phyloP scores from a whole-genome alignment of 23 red algal genomes.

The Gracilaria gracilis region DNA sequence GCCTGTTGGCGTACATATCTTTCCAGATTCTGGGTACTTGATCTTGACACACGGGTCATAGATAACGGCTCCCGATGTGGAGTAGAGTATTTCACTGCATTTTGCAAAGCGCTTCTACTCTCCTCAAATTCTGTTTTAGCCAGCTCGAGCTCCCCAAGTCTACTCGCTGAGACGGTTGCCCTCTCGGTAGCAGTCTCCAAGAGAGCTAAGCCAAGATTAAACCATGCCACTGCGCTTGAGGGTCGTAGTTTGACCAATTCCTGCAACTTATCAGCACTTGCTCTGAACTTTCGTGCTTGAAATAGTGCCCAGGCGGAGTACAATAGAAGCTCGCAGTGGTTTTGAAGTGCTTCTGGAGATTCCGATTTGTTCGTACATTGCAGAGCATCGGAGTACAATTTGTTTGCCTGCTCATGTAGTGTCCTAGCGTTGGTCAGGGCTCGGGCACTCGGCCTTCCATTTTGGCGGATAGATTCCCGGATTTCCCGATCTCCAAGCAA shows the following conservation, averaged over 20 bases:
- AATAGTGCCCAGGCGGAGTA: conserved; percentile 61
- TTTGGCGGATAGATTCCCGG: conserved; percentile 50
- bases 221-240: conserved; percentile 40
- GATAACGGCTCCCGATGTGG: conserved; percentile 22
- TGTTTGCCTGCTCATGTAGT: conserved; percentile 67
- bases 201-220: conserved; percentile 68
- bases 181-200: conserved; percentile 44
- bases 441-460: conserved; percentile 34
- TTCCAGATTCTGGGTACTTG: conserved; percentile 18
- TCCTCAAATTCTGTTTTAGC: conserved; percentile 71
- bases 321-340: conserved; percentile 53
- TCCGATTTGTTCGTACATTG: background rate
- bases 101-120: conserved; percentile 45
- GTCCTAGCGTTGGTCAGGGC: conserved; percentile 28
- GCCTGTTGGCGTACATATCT: conserved; percentile 61
- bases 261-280: conserved; percentile 41
- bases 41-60: conserved; percentile 17
- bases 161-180: background rate
- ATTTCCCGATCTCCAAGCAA: conserved; percentile 57
- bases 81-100: background rate
- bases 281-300: conserved; percentile 60
- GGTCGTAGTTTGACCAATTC: conserved; percentile 56
- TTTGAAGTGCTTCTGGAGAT: conserved; percentile 23
- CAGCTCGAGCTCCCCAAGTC: conserved; percentile 45
- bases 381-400: conserved; percentile 66